Conservation (phyloP, 352 stramenopile species). For the Phytopythium boreale region DNA sequence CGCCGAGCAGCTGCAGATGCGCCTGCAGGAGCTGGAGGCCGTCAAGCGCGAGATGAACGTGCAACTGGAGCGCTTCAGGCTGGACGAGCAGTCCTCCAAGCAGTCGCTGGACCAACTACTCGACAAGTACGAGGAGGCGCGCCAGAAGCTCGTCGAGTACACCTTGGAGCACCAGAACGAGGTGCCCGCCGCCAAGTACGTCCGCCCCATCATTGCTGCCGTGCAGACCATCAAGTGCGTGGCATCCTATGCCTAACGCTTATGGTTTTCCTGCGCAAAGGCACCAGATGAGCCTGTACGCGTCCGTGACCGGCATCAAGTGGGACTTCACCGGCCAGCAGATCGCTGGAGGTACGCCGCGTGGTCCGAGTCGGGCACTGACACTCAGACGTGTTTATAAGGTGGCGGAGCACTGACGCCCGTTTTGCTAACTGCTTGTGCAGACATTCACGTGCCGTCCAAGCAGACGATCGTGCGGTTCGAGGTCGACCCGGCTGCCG, state of each 20-base stretch:
- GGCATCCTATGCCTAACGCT: background rate
- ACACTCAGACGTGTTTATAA: too few species aligned
- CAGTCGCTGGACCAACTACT: slow-evolving; percentile 54
- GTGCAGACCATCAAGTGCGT: too few species aligned
- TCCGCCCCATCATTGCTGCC: too few species aligned
- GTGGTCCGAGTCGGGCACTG: background rate
- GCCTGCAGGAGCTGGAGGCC: slow-evolving; percentile 60
- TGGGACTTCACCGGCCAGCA: slow-evolving; percentile 61
- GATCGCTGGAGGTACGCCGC: slow-evolving; percentile 39
- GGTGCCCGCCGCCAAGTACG: slow-evolving; percentile 66
- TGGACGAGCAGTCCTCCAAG: slow-evolving; percentile 70
- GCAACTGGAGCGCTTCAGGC: slow-evolving; percentile 61
- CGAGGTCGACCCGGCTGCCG: slow-evolving; percentile 45
- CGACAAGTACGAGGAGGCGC: slow-evolving; percentile 66
- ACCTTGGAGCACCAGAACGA: slow-evolving; percentile 63
- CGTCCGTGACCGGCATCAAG: slow-evolving; percentile 73
- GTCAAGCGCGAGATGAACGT: slow-evolving; percentile 64
- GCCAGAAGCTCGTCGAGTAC: slow-evolving; percentile 57
- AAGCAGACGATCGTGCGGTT: slow-evolving; percentile 60
- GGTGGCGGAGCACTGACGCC: too few species aligned
- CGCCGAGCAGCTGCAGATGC: slow-evolving; percentile 49
- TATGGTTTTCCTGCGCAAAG: slow-evolving; percentile 22
- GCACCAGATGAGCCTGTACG: slow-evolving; percentile 77
- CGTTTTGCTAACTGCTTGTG: too few species aligned
- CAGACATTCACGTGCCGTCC: slow-evolving; percentile 61